Percentiles rank a stretch among this genome's conserved stretches.
Evolutionary conservation across 192 early-diverging fungal genomes (phyloP).

Genomic region (Rhizophagus clarus): DNA sequence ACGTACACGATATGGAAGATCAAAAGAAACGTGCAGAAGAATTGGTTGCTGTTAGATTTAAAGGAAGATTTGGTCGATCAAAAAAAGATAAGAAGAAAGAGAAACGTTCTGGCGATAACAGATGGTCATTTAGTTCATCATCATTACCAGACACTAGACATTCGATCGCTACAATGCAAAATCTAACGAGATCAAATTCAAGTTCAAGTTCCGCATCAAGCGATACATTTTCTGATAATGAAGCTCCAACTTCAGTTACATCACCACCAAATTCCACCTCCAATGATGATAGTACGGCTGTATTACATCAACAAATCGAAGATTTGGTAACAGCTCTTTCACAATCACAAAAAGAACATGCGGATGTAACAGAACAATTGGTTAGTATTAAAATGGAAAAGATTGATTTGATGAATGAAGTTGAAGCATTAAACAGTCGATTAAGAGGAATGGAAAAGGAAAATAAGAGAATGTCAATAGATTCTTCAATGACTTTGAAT

Average conservation of each 20-base stretch:
- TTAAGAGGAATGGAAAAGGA: constrained; percentile 48
- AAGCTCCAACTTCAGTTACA: not conserved
- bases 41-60: constrained; percentile 52
- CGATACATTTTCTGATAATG: not conserved
- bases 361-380: constrained; percentile 60
- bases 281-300: constrained; percentile 31
- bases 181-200: not conserved
- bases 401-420: constrained; percentile 48
- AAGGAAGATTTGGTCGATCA: constrained; percentile 44
- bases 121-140: constrained; percentile 15
- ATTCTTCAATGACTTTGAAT: constrained; percentile 9
- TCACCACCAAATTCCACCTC: constrained; percentile 1
- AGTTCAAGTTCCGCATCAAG: not conserved
- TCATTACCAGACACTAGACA: not conserved
- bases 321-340: constrained; percentile 68
- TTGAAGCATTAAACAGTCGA: constrained; percentile 56
- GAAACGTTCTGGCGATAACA: not conserved
- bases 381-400: constrained; percentile 60
- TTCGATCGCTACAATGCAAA: not conserved
- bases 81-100: constrained; percentile 29
- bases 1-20: constrained; percentile 51
- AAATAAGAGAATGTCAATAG: constrained; percentile 47
- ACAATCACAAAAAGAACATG: constrained; percentile 68
- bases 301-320: constrained; percentile 60
- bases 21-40: constrained; percentile 54